Base-by-base conservation (phyloP, 371 early-diverging fungal species). In the Lichtheimia corymbifera region DNA sequence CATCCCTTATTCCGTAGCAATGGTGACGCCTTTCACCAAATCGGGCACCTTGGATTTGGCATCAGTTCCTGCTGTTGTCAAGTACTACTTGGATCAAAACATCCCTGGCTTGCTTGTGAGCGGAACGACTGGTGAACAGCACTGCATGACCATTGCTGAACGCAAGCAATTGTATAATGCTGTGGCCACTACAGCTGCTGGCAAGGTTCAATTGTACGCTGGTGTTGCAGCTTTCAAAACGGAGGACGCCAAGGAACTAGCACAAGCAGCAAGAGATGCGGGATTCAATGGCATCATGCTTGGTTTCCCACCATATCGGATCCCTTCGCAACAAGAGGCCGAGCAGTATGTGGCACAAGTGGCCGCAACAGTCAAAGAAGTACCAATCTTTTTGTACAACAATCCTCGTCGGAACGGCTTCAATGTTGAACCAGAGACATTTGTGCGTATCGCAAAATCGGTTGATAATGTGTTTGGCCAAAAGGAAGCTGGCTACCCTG, bases 211-310 rank as follows among this genome's bases (percentile, higher is more conserved):
- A 27, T 14, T 72, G 11, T 72, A 72, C 56, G 72, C 69, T 14
- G 72, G 72, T 49, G 69, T 72, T 18, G 72, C 72, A 30, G 55
- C 68, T 9, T 72, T 72, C 59, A 72, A 68, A 58, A 72, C 72
- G 0, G 50, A 55, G 5, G 68, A 72, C 40, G 72, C 72, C 15
- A 50, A 59, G n/a, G 68, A 68, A 28, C 51, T 72, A 15, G 72
- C 69, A 4, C 7, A 42, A 22, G 61, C 66, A 9, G 72, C 72
- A 0, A 41, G 63, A 28, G 47, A 53, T 11, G 51, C 44, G 12
- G 69, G 66, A 5, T 66, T 57, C n/a, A 15, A 50, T 2, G 72
- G 69, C 12, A 72, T 72, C 41, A 72, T 72, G 72, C 61, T 72
- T 28, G 72, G 72, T 6, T 59, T 72, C n/a, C 72, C 72, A n/a